A percentile compares a stretch with the other conserved stretches of the same genome.
Evolutionary conservation across 352 stramenopile species (phyloP).

Genomic region (Phytophthora rubi): DNA sequence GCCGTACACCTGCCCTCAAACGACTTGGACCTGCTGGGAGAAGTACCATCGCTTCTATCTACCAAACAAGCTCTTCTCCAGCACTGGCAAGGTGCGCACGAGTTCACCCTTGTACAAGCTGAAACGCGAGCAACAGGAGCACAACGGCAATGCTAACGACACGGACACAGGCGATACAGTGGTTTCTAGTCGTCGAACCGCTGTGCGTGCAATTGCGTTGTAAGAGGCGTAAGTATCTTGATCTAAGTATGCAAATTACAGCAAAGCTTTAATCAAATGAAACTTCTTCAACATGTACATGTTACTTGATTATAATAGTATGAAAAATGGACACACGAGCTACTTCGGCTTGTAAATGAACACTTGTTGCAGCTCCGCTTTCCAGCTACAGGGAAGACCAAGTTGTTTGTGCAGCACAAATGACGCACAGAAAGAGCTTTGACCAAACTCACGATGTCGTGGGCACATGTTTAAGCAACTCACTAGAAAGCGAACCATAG

Average conservation of each 20-base stretch:
- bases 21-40: constrained; percentile 27
- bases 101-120: too few species aligned
- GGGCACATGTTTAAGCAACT: background rate
- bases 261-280: background rate
- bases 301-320: background rate
- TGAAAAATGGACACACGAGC: background rate
- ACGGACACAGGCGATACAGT: too few species aligned
- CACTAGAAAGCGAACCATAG: background rate
- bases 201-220: background rate
- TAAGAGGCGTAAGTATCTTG: background rate
- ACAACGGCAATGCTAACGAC: too few species aligned
- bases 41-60: constrained; percentile 28
- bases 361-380: background rate
- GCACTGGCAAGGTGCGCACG: background rate
- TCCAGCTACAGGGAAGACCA: background rate
- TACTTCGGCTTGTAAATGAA: background rate
- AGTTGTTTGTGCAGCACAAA: background rate
- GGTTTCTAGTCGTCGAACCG: background rate
- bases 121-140: too few species aligned
- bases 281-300: background rate
- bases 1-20: constrained; percentile 12
- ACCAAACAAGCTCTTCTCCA: background rate
- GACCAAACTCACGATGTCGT: background rate
- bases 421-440: background rate
- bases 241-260: background rate